Base-by-base conservation (phyloP, 2,329 filamentous ascomycete species). In the Epicoccum sorghinum region DNA sequence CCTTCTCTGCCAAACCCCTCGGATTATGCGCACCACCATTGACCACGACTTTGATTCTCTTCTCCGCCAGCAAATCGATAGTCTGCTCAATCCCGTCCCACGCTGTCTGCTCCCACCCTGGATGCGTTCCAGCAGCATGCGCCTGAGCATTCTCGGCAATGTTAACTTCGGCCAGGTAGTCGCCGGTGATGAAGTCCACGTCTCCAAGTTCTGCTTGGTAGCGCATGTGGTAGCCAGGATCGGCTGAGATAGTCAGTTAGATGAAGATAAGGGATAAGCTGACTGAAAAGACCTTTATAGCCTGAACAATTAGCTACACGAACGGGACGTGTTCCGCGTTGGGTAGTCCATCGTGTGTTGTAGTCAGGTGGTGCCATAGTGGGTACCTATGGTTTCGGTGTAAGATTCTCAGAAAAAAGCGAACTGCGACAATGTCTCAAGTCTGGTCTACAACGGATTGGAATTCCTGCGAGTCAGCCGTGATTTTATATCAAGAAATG, bases 11-110 rank as follows among this genome's bases (percentile, higher is more conserved):
- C 13, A 86, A 62, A 0, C 78, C 81, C 52, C 75, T 75, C 0
- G 84, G 84, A 52, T 86, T 82, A 13, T 82, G 75, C 2, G 79
- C 81, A 0, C 84, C 84, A 2, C 83, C 83, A 59, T 86, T 85
- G 50, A 84, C 74, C 32, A 84, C 74, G 10, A 86, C 73, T 55
- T 82, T 83, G 69, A 85, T 85, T 0, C 75, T 64, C 55, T 82
- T 79, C 43, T 79, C 69, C 1, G 76, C 68, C 57, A 82, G 72
- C 5, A 81, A 64, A 4, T 79, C 70, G 3, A 85, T 74, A 0
- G 75, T 77, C 61, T 79, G 66, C 57, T 77, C 67, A 23, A 82
- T 68, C 1, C 78, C 79, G 50, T 81, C 77, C 80, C 80, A 80
- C 42, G 80, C 76, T 27, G 77, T 81, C 32, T 75, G 72, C 51